phyloP scores from a whole-genome alignment of 106 monocot species.

The Allium fistulosum region DNA sequence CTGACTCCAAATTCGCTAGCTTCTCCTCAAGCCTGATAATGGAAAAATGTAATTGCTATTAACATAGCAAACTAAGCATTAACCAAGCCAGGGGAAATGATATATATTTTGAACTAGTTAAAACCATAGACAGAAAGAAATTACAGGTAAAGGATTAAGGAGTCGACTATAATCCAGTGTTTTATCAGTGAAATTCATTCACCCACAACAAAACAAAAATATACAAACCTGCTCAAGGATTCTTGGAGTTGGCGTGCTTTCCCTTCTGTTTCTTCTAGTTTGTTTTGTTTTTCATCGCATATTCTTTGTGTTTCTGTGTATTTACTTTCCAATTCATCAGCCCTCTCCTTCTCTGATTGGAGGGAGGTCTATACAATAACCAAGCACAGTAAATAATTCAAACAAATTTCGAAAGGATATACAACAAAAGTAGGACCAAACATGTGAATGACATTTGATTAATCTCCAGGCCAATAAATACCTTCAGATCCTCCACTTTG shows the following conservation, averaged over 20 bases:
- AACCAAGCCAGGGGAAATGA: neutral
- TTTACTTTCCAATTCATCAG: constrained; percentile 57
- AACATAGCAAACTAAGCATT: neutral
- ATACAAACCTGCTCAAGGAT: constrained; percentile 53
- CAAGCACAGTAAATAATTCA: neutral
- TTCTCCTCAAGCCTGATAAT: constrained; percentile 79
- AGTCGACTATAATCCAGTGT: too few species aligned
- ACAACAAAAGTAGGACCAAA: neutral
- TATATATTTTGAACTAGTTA: neutral
- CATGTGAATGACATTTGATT: neutral
- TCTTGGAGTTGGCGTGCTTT: constrained; percentile 73
- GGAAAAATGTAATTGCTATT: constrained; percentile 4
- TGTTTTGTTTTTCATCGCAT: constrained; percentile 49
- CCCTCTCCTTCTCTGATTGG: constrained; percentile 62
- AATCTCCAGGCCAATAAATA: constrained; percentile 5
- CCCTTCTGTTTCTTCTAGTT: constrained; percentile 64
- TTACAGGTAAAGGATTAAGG: too few species aligned
- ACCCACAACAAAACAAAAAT: too few species aligned
- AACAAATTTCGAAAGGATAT: neutral
- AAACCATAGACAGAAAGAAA: neutral
- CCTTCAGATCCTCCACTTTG: constrained; percentile 67
- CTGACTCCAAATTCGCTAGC: constrained; percentile 81
- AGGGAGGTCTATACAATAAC: constrained; percentile 45
- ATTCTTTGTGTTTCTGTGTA: constrained; percentile 42
- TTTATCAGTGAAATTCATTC: too few species aligned